Conservation (phyloP, 306 rosid species). For the Prunus mira region DNA sequence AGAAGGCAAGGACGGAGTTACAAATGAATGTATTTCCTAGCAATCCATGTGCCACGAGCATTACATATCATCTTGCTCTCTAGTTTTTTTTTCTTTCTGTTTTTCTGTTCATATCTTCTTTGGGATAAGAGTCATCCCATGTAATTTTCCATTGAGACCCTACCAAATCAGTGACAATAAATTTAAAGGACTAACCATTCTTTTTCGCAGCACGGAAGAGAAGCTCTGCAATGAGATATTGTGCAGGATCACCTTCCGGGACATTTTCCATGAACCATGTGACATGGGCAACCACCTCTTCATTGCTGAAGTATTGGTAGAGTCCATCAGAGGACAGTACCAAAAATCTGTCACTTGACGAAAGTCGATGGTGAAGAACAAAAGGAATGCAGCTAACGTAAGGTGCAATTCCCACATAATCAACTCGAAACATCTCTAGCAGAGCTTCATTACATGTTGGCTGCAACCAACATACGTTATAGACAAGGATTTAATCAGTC, state of each 20-base stretch:
- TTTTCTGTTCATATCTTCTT: too few species aligned
- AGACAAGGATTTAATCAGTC: conserved; percentile 2
- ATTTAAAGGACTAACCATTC: conserved; percentile 39
- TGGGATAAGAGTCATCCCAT: too few species aligned
- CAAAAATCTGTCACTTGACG: conserved; percentile 45
- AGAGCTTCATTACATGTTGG: conserved; percentile 50
- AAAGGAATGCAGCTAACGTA: conserved; percentile 57
- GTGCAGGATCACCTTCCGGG: conserved; percentile 68
- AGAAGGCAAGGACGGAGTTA: too few species aligned
- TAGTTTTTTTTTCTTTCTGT: too few species aligned
- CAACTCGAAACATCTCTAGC: conserved; percentile 52
- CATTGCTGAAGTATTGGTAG: conserved; percentile 64
- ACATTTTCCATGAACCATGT: conserved; percentile 32
- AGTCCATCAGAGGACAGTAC: conserved; percentile 66
- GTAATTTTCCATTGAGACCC: too few species aligned
- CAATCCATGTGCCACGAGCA: too few species aligned
- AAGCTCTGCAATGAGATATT: conserved; percentile 63
- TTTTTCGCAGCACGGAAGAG: conserved; percentile 70
- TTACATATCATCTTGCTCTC: too few species aligned
- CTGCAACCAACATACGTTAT: conserved; percentile 33
- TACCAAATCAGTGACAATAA: too few species aligned
- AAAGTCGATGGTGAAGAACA: conserved; percentile 36
- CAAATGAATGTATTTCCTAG: too few species aligned
- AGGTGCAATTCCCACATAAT: conserved; percentile 47
- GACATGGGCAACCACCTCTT: conserved; percentile 67